Conservation (phyloP, 768 basidiomycete species). For the Boletus patriciae region DNA sequence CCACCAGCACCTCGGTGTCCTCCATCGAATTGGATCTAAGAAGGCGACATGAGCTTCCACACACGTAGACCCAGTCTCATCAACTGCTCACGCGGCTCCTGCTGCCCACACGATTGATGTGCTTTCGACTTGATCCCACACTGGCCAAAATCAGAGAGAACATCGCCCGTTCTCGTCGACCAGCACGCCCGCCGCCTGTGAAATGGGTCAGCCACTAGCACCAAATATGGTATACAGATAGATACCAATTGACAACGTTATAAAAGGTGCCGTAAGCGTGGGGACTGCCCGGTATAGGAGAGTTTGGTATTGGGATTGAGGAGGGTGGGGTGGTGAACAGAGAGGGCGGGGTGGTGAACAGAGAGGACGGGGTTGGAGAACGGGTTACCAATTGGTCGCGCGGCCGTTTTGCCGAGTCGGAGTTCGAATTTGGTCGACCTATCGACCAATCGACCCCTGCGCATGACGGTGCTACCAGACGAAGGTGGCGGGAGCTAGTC, state of each 20-base stretch:
- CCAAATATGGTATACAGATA: neutral
- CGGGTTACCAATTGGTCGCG: too few species aligned
- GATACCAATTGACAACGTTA: too few species aligned
- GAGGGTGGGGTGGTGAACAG: constrained; percentile 3
- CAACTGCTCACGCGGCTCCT: constrained; percentile 41
- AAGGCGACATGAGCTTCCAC: neutral
- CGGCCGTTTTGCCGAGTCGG: too few species aligned
- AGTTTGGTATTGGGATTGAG: constrained; percentile 5
- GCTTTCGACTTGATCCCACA: constrained; percentile 76
- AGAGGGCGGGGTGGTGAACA: neutral
- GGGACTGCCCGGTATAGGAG: constrained; percentile 12
- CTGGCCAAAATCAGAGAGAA: constrained; percentile 84
- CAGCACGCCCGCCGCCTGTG: constrained; percentile 72
- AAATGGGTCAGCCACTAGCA: neutral
- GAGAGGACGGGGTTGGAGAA: too few species aligned
- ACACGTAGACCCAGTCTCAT: neutral
- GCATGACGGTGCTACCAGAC: too few species aligned
- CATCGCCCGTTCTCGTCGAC: constrained; percentile 64
- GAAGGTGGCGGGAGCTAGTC: too few species aligned
- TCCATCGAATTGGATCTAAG: constrained; percentile 70
- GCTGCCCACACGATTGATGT: constrained; percentile 54
- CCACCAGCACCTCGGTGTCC: constrained; percentile 66
- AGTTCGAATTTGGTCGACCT: too few species aligned
- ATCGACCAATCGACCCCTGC: too few species aligned
- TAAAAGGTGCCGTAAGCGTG: neutral